Conservation (phyloP, 2,329 filamentous ascomycete species). For the Exserohilum rostratum region DNA sequence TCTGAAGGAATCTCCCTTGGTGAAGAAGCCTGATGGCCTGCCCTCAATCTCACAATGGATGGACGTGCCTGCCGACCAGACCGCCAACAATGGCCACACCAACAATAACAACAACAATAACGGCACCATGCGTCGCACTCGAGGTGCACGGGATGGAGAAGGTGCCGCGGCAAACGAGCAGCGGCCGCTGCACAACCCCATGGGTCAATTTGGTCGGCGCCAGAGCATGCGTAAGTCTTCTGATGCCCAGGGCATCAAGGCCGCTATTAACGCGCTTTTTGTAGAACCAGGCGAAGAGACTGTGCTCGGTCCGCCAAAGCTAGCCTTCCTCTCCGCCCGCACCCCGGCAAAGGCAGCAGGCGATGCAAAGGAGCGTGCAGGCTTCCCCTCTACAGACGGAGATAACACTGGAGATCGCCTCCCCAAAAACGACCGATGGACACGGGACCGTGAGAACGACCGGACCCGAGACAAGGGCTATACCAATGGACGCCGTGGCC, state of each 20-base stretch:
- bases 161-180: conserved; percentile 31
- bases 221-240: conserved; percentile 56
- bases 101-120: conserved; percentile 34
- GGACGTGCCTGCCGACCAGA: conserved; percentile 65
- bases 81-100: conserved; percentile 30
- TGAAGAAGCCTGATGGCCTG: conserved; percentile 76
- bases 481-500: conserved; percentile 49
- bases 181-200: conserved; percentile 42
- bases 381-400: conserved; percentile 46
- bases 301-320: conserved; percentile 82
- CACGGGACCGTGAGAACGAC: conserved; percentile 52
- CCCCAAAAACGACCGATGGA: conserved; percentile 49
- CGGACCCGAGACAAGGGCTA: conserved; percentile 43
- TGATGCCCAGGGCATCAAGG: conserved; percentile 50
- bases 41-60: conserved; percentile 94
- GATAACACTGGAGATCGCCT: conserved; percentile 46
- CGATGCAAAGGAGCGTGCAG: conserved; percentile 44
- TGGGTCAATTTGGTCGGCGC: conserved; percentile 45
- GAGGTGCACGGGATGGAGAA: conserved; percentile 37
- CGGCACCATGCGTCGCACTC: conserved; percentile 32
- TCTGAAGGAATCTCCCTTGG: conserved; percentile 81
- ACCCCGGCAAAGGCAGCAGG: conserved; percentile 51
- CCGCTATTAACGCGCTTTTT: conserved; percentile 40
- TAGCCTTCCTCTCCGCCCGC: conserved; percentile 77
- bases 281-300: conserved; percentile 75